phyloP scores from a whole-genome alignment of 768 basidiomycete genomes.

The Tylopilus vinaceipallidus region DNA sequence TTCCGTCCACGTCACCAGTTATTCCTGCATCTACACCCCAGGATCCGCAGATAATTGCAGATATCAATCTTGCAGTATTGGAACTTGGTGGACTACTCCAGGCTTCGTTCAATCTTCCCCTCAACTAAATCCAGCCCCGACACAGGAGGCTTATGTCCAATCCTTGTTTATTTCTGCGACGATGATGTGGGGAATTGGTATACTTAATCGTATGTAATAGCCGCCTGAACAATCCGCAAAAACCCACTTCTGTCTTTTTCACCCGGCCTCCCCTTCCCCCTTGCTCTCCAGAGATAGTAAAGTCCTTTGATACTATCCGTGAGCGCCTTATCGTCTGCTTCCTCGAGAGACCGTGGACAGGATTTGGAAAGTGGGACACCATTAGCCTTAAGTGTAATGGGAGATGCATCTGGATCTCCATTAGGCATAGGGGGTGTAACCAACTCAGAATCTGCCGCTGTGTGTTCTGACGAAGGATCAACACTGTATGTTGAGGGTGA shows the following conservation, averaged over 20 bases:
- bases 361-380: slow-evolving; percentile 7
- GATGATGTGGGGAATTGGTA: neutral
- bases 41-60: slow-evolving; percentile 20
- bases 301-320: slow-evolving; percentile 53
- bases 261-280: slow-evolving; percentile 23
- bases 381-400: slow-evolving; percentile 13
- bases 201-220: slow-evolving; percentile 20
- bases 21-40: slow-evolving; percentile 19
- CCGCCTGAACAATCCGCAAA: slow-evolving; percentile 35
- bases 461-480: slow-evolving; percentile 15
- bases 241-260: slow-evolving; percentile 30
- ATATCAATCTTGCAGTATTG: slow-evolving; percentile 27
- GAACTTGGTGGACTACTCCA: slow-evolving; percentile 23
- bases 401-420: slow-evolving; percentile 12
- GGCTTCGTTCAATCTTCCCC: slow-evolving; percentile 6
- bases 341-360: neutral
- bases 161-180: too few relatives aligned
- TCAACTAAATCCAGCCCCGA: too few relatives aligned
- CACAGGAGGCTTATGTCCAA: too few relatives aligned
- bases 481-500: slow-evolving; percentile 5
- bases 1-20: slow-evolving; percentile 10
- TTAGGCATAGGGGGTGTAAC: slow-evolving; percentile 20
- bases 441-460: slow-evolving; percentile 23
- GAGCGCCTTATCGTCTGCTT: slow-evolving; percentile 40
- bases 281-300: slow-evolving; percentile 57